phyloP scores from a whole-genome alignment of 2,329 filamentous ascomycete species.

The Sporothrix brasiliensis region DNA sequence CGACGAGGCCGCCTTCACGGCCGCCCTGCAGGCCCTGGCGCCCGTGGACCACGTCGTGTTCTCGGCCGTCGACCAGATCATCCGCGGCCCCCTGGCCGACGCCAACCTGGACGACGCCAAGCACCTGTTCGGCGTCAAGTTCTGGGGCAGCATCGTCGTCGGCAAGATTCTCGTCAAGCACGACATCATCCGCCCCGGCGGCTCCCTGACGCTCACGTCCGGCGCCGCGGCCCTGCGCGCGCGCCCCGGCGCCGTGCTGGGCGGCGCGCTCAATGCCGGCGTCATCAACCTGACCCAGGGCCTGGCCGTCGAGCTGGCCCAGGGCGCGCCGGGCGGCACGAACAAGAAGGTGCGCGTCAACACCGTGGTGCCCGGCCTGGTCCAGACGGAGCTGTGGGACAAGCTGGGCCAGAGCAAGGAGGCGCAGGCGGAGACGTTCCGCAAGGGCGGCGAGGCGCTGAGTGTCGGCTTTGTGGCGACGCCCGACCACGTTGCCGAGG shows the following conservation, averaged over 20 bases:
- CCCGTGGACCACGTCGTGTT: conserved; percentile 47
- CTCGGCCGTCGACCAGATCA: conserved; percentile 46
- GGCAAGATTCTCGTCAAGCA: conserved; percentile 45
- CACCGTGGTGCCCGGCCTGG: conserved; percentile 42
- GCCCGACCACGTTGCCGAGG: conserved; percentile 41
- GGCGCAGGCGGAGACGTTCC: conserved; percentile 39
- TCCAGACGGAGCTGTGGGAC: conserved; percentile 43
- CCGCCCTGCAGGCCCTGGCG: conserved; percentile 41
- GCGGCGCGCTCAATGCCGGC: conserved; percentile 42
- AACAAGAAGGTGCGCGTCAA: conserved; percentile 41
- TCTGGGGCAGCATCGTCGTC: conserved; percentile 46
- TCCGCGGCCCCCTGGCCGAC: conserved; percentile 44
- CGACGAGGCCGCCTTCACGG: conserved; percentile 43
- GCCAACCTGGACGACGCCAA: conserved; percentile 44
- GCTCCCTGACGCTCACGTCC: conserved; percentile 46
- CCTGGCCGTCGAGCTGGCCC: conserved; percentile 40
- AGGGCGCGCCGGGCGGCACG: background rate
- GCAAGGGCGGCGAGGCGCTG: conserved; percentile 35
- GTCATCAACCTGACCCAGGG: conserved; percentile 40
- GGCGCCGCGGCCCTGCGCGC: conserved; percentile 43
- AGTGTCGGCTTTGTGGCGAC: conserved; percentile 40
- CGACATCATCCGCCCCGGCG: conserved; percentile 44
- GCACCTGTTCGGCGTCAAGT: conserved; percentile 47
- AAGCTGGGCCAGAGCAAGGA: conserved; percentile 41
- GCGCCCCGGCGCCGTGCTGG: conserved; percentile 42